Percentiles rank a stretch among this genome's conserved stretches.
Evolutionary conservation across 192 early-diverging fungal genomes (phyloP).

Genomic region (Geranomyces variabilis): DNA sequence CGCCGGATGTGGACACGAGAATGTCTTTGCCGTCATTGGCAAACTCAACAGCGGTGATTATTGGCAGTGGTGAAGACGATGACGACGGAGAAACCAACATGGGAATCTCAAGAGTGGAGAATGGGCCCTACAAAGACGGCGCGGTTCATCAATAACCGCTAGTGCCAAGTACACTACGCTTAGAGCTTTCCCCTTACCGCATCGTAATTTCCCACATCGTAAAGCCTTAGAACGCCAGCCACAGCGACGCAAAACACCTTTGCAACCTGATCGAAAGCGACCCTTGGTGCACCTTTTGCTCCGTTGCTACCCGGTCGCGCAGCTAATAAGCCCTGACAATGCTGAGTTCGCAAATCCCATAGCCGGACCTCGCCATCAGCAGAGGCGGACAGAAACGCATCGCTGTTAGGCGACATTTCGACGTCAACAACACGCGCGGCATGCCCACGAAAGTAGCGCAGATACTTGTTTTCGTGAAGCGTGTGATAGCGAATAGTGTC

Average conservation of each 20-base stretch:
- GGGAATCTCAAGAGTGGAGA: conserved; percentile 35
- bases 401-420: conserved; percentile 83
- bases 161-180: too few relatives aligned
- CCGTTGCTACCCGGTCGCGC: conserved; percentile 20
- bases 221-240: conserved; percentile 62
- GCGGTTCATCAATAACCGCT: too few relatives aligned
- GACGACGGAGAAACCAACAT: neutral
- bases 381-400: conserved; percentile 80
- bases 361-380: conserved; percentile 76
- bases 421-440: conserved; percentile 73
- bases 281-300: conserved; percentile 47
- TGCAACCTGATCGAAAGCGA: conserved; percentile 81
- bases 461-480: conserved; percentile 91
- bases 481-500: conserved; percentile 93
- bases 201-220: conserved; percentile 70
- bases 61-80: neutral
- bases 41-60: conserved; percentile 52
- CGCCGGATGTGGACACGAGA: conserved; percentile 63
- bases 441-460: conserved; percentile 93
- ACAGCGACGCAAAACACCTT: conserved; percentile 73
- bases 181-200: conserved; percentile 34
- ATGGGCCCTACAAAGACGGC: conserved; percentile 40
- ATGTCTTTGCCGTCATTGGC: conserved; percentile 76
- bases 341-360: conserved; percentile 77
- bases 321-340: conserved; percentile 45